phyloP scores from a whole-genome alignment of 2,329 filamentous ascomycete genomes.

The Huntiella decipiens region DNA sequence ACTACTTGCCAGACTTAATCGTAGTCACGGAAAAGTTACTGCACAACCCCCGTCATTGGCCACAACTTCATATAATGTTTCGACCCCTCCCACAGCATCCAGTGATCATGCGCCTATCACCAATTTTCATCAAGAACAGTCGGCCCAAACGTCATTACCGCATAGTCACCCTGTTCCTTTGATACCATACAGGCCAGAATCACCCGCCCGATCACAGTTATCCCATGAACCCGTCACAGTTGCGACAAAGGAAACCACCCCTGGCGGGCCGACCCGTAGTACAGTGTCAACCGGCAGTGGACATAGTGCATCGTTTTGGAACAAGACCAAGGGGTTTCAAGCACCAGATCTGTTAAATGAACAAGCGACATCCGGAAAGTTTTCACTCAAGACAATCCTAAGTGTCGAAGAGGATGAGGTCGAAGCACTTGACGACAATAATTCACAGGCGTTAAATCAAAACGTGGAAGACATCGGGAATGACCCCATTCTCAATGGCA shows the following conservation, averaged over 20 bases:
- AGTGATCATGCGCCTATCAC: too few species aligned
- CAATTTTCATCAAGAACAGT: not conserved
- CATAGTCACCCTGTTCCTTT: not conserved
- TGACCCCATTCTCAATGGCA: constrained; percentile 2
- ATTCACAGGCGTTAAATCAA: not conserved
- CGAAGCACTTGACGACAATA: not conserved
- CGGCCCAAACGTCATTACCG: too few species aligned
- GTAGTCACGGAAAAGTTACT: constrained; percentile 8
- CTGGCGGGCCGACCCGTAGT: not conserved
- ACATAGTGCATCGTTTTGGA: constrained; percentile 7
- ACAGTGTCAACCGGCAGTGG: constrained; percentile 2
- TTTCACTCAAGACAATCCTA: constrained; percentile 19
- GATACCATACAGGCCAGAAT: not conserved
- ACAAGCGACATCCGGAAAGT: constrained; percentile 18
- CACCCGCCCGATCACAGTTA: not conserved
- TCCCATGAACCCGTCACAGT: not conserved
- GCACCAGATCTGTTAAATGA: constrained; percentile 19
- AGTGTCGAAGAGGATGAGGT: constrained; percentile 12
- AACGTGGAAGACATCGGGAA: constrained; percentile 2
- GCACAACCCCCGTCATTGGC: constrained; percentile 2
- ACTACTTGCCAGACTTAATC: constrained; percentile 4
- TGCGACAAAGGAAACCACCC: not conserved
- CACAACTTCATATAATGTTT: too few species aligned
- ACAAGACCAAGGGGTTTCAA: constrained; percentile 15
- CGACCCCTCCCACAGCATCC: too few species aligned